Evolutionary conservation across 2,329 filamentous ascomycete genomes (phyloP), one percentile per base, ranked within the genome.

Genomic region (Myriosclerotinia scirpicola): DNA sequence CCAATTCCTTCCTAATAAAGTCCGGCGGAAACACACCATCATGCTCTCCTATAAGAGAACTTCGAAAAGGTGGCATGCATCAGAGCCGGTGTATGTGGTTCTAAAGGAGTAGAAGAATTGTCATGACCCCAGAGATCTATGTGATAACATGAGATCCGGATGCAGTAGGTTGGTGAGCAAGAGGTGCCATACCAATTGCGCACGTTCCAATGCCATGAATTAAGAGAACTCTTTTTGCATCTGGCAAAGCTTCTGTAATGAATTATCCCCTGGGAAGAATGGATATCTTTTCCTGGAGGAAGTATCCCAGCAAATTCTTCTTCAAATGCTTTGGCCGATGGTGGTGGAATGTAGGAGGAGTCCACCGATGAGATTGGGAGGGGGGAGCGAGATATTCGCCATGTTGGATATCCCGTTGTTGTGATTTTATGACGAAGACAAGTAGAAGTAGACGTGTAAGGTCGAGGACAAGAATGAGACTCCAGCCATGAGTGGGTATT

Each of bases 91-190:
- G 75, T 75, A 63, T 85, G 82, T 0, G 82, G 71, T 0, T 71
- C 40, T 1, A 81, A 3, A 0, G 83, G 83, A 0, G 82, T 84
- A 7, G 81, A 80, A 38, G 76, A 80, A n/a, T 85, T 73, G 0
- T 83, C 83, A 61, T 85, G 84, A 40, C 83, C 83, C 82, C 81
- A 85, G 14, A 81, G 78, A 65, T 85, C 83, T 83, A 22, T 0
- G 83, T 73, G 0, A 81, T 79, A 42, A 80, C 75, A 14, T 81
- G 36, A 0, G 81, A 78, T 55, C 78, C 80, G 0, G 69, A 70
- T 0, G 72, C 46, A 1, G 76, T 74, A 1, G 85, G 75, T 0
- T 71, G 69, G 7, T 69, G 73, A 0, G 78, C 76, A 1, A 85
- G 75, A 0, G 82, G 81, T 0, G 78, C 73, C 63, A 85, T 72